A percentile compares a stretch with the other conserved stretches of the same genome.
Conservation (phyloP, 148 eudicot species). For the Rhododendron kiyosumense region DNA sequence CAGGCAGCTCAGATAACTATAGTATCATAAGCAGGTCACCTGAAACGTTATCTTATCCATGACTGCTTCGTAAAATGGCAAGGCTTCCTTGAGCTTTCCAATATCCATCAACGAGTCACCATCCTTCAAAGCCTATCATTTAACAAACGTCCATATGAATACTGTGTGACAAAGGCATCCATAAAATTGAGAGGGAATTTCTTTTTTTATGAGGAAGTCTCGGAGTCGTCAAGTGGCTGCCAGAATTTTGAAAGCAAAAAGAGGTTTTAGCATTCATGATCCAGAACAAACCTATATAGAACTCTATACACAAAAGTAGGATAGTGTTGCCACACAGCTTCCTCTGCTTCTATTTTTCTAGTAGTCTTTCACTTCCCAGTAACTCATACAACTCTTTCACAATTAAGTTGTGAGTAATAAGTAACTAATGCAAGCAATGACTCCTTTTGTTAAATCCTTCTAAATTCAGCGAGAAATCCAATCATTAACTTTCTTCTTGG, state of each 20-base stretch:
- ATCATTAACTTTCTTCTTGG: not conserved
- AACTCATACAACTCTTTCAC: not conserved
- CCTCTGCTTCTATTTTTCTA: not conserved
- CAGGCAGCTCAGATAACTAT: conserved; percentile 7
- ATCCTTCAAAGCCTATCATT: conserved; percentile 64
- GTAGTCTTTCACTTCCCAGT: not conserved
- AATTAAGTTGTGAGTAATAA: not conserved
- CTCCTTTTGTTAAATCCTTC: not conserved
- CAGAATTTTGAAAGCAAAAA: not conserved
- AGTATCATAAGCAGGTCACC: conserved; percentile 34
- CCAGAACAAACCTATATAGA: not conserved
- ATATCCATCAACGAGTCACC: conserved; percentile 83
- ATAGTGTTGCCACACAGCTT: not conserved
- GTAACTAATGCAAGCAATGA: not conserved
- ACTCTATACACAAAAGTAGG: not conserved
- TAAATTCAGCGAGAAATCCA: not conserved
- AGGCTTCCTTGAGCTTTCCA: conserved; percentile 77
- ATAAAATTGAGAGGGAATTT: not conserved
- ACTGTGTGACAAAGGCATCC: not conserved
- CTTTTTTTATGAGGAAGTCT: not conserved
- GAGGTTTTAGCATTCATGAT: not conserved
- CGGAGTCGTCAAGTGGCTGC: not conserved
- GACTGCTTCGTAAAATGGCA: conserved; percentile 69
- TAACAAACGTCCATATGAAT: not conserved
- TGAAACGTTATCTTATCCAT: conserved; percentile 74